Conservation (phyloP, 495 filamentous ascomycete genomes). For the Podospora pseudopauciseta region DNA sequence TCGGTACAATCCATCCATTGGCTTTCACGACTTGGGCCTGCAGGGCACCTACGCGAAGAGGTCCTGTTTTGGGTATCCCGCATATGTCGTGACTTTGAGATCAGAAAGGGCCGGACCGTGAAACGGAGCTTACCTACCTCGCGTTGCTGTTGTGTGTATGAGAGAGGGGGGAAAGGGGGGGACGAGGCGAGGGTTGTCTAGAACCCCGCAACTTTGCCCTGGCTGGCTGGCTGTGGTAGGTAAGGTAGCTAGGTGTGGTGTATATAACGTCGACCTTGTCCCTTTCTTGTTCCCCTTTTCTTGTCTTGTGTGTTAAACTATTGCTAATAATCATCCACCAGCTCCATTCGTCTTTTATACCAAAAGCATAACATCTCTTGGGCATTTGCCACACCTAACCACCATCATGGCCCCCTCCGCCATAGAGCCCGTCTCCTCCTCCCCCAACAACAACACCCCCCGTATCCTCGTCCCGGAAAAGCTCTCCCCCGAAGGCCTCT, state of each 20-base stretch:
- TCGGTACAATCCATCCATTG: background rate
- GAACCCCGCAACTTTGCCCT: background rate
- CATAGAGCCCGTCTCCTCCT: constrained; percentile 16
- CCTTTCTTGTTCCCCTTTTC: background rate
- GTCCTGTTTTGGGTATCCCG: constrained; percentile 2
- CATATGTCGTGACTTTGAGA: background rate
- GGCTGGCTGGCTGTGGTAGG: background rate
- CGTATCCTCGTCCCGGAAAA: constrained; percentile 69
- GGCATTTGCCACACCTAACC: background rate
- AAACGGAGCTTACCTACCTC: background rate
- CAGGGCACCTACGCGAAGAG: background rate
- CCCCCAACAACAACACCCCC: constrained; percentile 10
- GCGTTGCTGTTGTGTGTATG: background rate
- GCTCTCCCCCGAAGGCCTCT: constrained; percentile 67
- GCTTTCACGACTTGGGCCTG: background rate
- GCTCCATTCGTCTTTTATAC: too few species aligned
- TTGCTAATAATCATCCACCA: background rate
- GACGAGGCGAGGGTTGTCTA: background rate
- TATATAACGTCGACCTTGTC: background rate
- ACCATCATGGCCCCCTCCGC: constrained; percentile 38
- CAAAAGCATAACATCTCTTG: too few species aligned
- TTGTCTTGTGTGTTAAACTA: background rate
- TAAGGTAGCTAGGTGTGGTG: background rate
- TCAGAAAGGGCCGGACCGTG: constrained; percentile 1
- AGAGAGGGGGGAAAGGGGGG: background rate